A percentile compares a stretch with the other conserved stretches of the same genome.
Evolutionary conservation across 805 yeast species (phyloP).

Genomic region (Kazachstania africana): DNA sequence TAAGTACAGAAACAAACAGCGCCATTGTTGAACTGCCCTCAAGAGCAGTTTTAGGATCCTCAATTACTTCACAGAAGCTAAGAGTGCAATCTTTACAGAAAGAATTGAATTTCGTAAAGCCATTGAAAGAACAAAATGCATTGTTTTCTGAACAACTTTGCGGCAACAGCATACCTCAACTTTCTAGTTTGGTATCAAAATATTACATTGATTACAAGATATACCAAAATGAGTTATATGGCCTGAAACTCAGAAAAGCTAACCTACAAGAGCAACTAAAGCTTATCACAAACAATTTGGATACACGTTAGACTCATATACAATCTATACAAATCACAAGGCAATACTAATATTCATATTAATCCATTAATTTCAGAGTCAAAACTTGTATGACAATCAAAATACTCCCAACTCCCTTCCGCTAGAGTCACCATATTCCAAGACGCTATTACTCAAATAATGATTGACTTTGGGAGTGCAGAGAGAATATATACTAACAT

Average conservation of each 20-base stretch:
- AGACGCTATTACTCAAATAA: too few species aligned
- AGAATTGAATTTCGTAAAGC: constrained; percentile 7
- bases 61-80: constrained; percentile 2
- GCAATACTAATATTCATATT: too few species aligned
- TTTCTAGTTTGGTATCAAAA: constrained; percentile 9
- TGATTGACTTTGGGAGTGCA: too few species aligned
- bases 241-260: constrained; percentile 4
- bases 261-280: too few species aligned
- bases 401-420: too few species aligned
- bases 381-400: too few species aligned
- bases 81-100: constrained; percentile 3
- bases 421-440: too few species aligned
- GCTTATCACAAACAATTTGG: too few species aligned
- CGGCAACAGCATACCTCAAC: constrained; percentile 9
- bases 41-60: background rate
- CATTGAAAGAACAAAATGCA: constrained; percentile 9
- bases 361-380: too few species aligned
- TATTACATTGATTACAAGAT: constrained; percentile 14
- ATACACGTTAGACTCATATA: too few species aligned
- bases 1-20: background rate
- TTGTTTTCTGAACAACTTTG: constrained; percentile 5
- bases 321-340: too few species aligned
- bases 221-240: constrained; percentile 12
- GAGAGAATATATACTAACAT: too few species aligned
- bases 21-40: background rate